A percentile compares a stretch with the other conserved stretches of the same genome.
Evolutionary conservation across 805 yeast species (phyloP).

Genomic region (Citeromyces nyonsensis): DNA sequence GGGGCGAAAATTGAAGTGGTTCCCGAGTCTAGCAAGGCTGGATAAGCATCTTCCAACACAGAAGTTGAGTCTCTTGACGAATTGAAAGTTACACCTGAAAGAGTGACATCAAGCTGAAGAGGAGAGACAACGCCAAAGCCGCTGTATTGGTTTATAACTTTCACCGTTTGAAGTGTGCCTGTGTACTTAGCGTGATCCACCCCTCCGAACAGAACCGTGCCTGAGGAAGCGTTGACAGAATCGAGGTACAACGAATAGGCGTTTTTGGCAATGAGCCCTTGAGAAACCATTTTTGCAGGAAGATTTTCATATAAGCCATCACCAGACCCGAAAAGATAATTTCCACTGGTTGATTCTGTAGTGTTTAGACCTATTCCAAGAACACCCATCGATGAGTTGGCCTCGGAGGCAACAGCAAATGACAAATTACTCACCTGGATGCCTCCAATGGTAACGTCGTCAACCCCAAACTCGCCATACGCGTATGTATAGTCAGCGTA

Average conservation of each 20-base stretch:
- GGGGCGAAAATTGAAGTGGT: slow-evolving; percentile 37
- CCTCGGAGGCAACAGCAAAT: slow-evolving; percentile 58
- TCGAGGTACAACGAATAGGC: slow-evolving; percentile 54
- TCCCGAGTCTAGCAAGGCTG: slow-evolving; percentile 42
- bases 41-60: slow-evolving; percentile 12
- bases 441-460: slow-evolving; percentile 36
- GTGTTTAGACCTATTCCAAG: slow-evolving; percentile 60
- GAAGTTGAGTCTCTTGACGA: slow-evolving; percentile 6
- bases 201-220: slow-evolving; percentile 60
- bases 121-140: slow-evolving; percentile 18
- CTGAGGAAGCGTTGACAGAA: slow-evolving; percentile 20
- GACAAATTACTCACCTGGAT: slow-evolving; percentile 32
- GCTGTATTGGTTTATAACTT: slow-evolving; percentile 27
- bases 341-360: slow-evolving; percentile 45
- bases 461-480: slow-evolving; percentile 44
- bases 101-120: slow-evolving; percentile 30
- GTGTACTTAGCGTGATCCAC: slow-evolving; percentile 46
- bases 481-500: slow-evolving; percentile 36
- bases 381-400: slow-evolving; percentile 56
- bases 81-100: slow-evolving; percentile 20
- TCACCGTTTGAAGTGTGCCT: slow-evolving; percentile 33
- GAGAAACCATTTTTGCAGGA: slow-evolving; percentile 41
- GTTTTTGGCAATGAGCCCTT: slow-evolving; percentile 37
- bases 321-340: slow-evolving; percentile 2
- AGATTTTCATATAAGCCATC: slow-evolving; percentile 42